Conservation (phyloP, 805 yeast genomes). For the Brettanomyces naardenensis region DNA sequence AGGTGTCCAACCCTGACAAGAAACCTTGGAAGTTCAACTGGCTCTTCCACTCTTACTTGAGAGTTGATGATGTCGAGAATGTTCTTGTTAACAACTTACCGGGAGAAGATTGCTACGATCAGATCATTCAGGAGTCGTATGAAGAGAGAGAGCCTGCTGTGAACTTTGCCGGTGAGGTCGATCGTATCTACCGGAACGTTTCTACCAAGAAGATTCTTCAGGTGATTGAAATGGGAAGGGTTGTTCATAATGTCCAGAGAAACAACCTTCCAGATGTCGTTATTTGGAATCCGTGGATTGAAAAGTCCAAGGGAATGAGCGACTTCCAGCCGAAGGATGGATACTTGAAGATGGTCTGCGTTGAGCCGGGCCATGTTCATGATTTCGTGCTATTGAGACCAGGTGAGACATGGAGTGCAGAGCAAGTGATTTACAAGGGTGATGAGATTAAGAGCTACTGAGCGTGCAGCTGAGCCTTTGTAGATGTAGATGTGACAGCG, state of each 20-base stretch:
- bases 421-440: conserved; percentile 50
- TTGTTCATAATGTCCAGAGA: conserved; percentile 60
- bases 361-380: conserved; percentile 88
- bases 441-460: conserved; percentile 38
- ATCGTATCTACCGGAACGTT: conserved; percentile 70
- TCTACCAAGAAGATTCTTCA: conserved; percentile 48
- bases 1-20: conserved; percentile 63
- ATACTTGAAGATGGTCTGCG: conserved; percentile 80
- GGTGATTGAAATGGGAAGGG: conserved; percentile 64
- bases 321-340: conserved; percentile 88
- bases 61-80: conserved; percentile 69
- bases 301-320: conserved; percentile 72
- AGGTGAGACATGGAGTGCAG: conserved; percentile 71
- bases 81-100: conserved; percentile 70
- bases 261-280: conserved; percentile 56
- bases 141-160: conserved; percentile 70
- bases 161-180: conserved; percentile 70
- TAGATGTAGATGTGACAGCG: too few species aligned
- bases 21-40: conserved; percentile 79
- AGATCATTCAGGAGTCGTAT: conserved; percentile 55
- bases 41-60: conserved; percentile 88
- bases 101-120: conserved; percentile 69
- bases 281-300: conserved; percentile 97
- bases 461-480: too few species aligned
- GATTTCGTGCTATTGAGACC: conserved; percentile 56